phyloP scores from a whole-genome alignment of 352 stramenopile genomes.

The Globisporangium middletonii region DNA sequence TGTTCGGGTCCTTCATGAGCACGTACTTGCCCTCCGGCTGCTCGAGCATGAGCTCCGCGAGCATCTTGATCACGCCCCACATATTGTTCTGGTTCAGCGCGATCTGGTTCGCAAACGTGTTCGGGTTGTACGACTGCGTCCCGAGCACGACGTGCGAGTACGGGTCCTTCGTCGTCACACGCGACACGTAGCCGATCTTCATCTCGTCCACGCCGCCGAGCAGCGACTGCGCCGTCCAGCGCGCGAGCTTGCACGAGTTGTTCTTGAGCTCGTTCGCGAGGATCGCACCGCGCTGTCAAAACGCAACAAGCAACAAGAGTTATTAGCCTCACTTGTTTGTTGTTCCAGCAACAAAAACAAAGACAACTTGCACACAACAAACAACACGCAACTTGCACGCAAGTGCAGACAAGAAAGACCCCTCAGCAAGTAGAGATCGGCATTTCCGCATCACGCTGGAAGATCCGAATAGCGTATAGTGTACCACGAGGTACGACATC shows the following conservation, averaged over 20 bases:
- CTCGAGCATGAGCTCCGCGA: conserved; percentile 92
- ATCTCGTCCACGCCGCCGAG: conserved; percentile 96
- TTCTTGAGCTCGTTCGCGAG: conserved; percentile 99
- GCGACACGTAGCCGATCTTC: conserved; percentile 97
- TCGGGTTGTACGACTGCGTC: conserved; percentile 96
- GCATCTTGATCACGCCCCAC: conserved; percentile 95
- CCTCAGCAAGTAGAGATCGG: conserved; percentile 15
- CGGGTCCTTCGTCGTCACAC: conserved; percentile 90
- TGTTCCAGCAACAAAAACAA: neutral
- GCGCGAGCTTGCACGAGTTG: conserved; percentile 97
- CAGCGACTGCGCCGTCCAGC: conserved; percentile 96
- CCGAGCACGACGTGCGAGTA: conserved; percentile 95
- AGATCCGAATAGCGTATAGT: conserved; percentile 66
- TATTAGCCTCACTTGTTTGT: neutral
- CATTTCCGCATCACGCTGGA: conserved; percentile 10
- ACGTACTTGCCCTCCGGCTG: conserved; percentile 98
- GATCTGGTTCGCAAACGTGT: conserved; percentile 96
- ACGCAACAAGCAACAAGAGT: conserved; percentile 6
- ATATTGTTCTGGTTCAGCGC: conserved; percentile 97
- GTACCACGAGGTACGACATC: conserved; percentile 22
- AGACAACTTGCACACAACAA: neutral
- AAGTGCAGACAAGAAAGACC: conserved; percentile 4
- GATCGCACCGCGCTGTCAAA: conserved; percentile 90
- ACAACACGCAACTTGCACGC: conserved; percentile 1
- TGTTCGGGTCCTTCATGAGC: conserved; percentile 98